Percentiles rank a stretch among this genome's conserved stretches.
Conservation (phyloP, 768 basidiomycete genomes). For the Postia placenta region DNA sequence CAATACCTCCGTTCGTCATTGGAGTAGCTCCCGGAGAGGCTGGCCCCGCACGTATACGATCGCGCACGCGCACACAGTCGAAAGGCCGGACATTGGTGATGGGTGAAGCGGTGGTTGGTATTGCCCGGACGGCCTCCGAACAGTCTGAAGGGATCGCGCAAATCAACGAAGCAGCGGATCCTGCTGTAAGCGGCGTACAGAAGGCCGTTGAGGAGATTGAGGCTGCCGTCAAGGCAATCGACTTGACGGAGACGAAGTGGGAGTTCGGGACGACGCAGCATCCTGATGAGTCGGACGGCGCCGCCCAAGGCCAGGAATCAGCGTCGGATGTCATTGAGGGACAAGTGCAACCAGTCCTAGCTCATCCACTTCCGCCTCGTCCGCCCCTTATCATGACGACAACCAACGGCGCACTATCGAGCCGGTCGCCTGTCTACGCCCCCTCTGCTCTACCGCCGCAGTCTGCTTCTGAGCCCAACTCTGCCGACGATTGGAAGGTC, state of each 20-base stretch:
- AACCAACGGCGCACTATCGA: constrained; percentile 1
- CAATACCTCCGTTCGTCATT: constrained; percentile 36
- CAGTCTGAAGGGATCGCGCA: constrained; percentile 3
- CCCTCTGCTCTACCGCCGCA: constrained; percentile 6
- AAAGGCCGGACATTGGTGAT: constrained; percentile 4
- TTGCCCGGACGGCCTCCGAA: constrained; percentile 1
- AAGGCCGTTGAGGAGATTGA: constrained; percentile 6
- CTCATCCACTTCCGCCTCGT: not conserved
- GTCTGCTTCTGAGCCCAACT: constrained; percentile 6
- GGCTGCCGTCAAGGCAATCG: constrained; percentile 22
- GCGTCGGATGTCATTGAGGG: not conserved
- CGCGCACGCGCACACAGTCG: constrained; percentile 24
- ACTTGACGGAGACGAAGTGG: constrained; percentile 39
- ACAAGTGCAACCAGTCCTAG: not conserved
- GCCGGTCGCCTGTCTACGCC: constrained; percentile 7
- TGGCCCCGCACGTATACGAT: constrained; percentile 23
- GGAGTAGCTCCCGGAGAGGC: constrained; percentile 36
- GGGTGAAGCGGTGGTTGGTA: constrained; percentile 7
- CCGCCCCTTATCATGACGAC: not conserved
- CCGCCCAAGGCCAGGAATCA: not conserved
- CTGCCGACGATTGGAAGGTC: constrained; percentile 41
- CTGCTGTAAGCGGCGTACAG: constrained; percentile 1
- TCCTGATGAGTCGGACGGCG: not conserved
- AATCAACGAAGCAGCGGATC: constrained; percentile 1
- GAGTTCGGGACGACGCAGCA: constrained; percentile 47